phyloP scores from a whole-genome alignment of 2,329 filamentous ascomycete species.

The Aspergillus ibericus region DNA sequence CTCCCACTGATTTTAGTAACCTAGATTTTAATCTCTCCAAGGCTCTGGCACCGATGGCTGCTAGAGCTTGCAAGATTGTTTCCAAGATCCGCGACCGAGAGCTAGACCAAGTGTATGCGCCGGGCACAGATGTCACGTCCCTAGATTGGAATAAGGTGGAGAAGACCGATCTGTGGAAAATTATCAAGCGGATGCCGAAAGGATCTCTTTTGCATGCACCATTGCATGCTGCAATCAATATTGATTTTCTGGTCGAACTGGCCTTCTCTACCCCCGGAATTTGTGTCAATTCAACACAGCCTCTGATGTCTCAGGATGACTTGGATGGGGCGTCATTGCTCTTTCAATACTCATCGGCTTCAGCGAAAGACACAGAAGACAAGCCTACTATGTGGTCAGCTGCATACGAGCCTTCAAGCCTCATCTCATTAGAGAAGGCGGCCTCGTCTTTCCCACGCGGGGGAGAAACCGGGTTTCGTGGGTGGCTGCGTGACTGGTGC shows the following conservation, averaged over 20 bases:
- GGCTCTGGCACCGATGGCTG: constrained; percentile 73
- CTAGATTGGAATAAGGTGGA: constrained; percentile 85
- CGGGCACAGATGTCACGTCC: constrained; percentile 92
- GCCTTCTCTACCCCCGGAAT: constrained; percentile 71
- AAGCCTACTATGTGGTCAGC: constrained; percentile 64
- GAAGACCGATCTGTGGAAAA: constrained; percentile 78
- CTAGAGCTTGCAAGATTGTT: constrained; percentile 76
- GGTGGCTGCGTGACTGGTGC: constrained; percentile 73
- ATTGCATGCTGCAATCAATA: constrained; percentile 86
- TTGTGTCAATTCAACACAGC: constrained; percentile 62
- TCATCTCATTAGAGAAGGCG: constrained; percentile 60
- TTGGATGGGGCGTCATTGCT: constrained; percentile 57
- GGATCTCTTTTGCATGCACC: constrained; percentile 72
- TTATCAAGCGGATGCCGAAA: constrained; percentile 84
- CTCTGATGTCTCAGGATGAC: constrained; percentile 56
- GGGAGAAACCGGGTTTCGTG: constrained; percentile 69
- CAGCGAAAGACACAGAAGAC: constrained; percentile 46
- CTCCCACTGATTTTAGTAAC: constrained; percentile 2
- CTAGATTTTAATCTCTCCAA: constrained; percentile 35
- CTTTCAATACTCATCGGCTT: constrained; percentile 61
- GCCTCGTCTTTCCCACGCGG: constrained; percentile 74
- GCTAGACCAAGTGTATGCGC: constrained; percentile 72
- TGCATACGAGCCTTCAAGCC: constrained; percentile 60
- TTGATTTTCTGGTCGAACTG: constrained; percentile 73
- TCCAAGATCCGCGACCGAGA: constrained; percentile 77